Base-by-base conservation (phyloP, 2,329 filamentous ascomycete species). In the Ophiocordyceps sinensis region DNA sequence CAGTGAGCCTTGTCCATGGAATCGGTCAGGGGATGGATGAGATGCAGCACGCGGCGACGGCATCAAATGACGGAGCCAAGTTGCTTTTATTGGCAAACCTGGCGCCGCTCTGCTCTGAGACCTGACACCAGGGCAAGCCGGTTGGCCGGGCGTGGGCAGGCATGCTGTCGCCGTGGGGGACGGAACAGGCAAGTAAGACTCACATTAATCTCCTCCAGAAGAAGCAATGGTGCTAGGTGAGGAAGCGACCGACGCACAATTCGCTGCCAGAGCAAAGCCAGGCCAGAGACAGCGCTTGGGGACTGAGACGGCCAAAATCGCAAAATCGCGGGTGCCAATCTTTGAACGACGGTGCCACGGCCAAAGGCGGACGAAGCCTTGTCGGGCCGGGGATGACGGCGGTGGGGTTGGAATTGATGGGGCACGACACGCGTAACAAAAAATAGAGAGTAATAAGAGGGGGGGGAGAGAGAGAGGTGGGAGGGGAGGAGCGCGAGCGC, bases 151-250 rank as follows among this genome's bases (percentile, higher is more conserved):
- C 41, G 46, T 48, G n/a, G 43, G 43, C 44, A 46, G 47, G 53
- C 50, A 56, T 53, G 51, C 42, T 52, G 50, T 50, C 49, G 38
- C 32, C 38, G 29, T 42, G 51, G 53, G 51, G 46, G 51, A 48
- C 53, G 49, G 49, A 52, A 46, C 46, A 38, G 39, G 35, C 26
- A 38, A 31, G 23, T 17, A 11, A 30, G 48, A 60, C 58, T 60
- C 55, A 60, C 58, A 59, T 59, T 58, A 54, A 59, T 58, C 44
- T 57, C 52, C 46, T 38, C n/a, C 12, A 38, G 12, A 38, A 38
- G 36, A 31, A 38, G 31, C 15, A 38, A 38, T 30, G 10, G 11
- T 31, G 37, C 28, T 19, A 38, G 37, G 28, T 31, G 23, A 23
- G 23, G 7, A 23, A 23, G 23, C 23, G 23, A n/a, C n/a, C n/a